These are phyloP conservation scores for Eucalyptus regnans DNA, from an alignment of 345 rosid species.

Conservation along the genomic window DNA sequence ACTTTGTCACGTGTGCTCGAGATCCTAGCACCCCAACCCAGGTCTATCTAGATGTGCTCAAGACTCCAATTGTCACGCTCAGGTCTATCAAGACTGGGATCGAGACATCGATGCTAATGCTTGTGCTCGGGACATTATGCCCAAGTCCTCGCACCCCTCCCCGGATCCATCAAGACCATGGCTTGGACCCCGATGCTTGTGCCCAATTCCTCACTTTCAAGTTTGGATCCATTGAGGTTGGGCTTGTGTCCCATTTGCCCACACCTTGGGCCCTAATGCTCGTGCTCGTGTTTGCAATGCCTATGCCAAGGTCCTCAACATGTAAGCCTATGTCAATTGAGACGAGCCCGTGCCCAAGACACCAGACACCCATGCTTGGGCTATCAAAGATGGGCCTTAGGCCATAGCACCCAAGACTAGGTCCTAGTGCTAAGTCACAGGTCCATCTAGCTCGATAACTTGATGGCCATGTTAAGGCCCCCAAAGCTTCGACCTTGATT, in stretches of 20 bases:
- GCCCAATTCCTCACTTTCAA: fast-evolving
- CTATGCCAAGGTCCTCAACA: fast-evolving
- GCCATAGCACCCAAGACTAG: fast-evolving
- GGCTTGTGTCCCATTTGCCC: fast-evolving
- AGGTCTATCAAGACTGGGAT: fast-evolving
- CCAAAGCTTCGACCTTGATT: fast-evolving
- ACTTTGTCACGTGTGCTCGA: fast-evolving
- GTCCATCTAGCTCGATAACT: neutral
- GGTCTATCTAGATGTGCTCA: neutral
- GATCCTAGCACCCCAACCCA: fast-evolving
- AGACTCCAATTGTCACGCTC: fast-evolving
- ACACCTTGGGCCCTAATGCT: fast-evolving
- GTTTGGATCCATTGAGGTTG: neutral
- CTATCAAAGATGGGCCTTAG: neutral
- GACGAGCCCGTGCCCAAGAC: neutral
- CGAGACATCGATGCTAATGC: neutral
- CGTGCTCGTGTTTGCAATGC: fast-evolving
- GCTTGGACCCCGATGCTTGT: fast-evolving
- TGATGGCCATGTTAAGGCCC: too few relatives aligned
- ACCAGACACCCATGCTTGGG: fast-evolving
- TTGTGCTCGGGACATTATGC: fast-evolving
- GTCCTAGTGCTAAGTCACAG: fast-evolving
- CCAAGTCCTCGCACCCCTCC: neutral
- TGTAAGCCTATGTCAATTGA: fast-evolving
- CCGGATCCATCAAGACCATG: fast-evolving